phyloP scores from a whole-genome alignment of 2,329 filamentous ascomycete genomes.

The Fusarium ambrosium region DNA sequence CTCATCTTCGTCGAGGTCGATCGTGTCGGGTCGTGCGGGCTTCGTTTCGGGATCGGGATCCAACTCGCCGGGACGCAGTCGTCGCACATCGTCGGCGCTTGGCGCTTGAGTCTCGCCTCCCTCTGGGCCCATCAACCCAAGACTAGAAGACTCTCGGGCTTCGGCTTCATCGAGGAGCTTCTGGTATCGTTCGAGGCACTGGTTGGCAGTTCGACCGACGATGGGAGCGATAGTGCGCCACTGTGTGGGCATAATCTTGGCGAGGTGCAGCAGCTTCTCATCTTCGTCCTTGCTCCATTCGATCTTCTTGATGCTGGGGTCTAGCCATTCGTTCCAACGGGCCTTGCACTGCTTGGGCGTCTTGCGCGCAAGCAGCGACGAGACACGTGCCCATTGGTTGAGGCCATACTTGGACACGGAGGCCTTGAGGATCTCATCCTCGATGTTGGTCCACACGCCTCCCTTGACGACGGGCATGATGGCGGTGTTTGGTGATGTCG shows the following conservation, averaged over 20 bases:
- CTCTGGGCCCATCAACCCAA: constrained; percentile 87
- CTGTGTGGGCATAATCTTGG: constrained; percentile 98
- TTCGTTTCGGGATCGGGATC: constrained; percentile 98
- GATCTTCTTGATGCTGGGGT: constrained; percentile 97
- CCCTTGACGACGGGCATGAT: constrained; percentile 80
- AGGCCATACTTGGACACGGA: constrained; percentile 94
- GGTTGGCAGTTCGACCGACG: constrained; percentile 94
- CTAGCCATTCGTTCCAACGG: constrained; percentile 97
- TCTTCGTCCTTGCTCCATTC: constrained; percentile 99
- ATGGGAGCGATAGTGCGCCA: constrained; percentile 99
- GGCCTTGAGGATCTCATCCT: constrained; percentile 98
- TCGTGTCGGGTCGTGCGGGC: constrained; percentile 93
- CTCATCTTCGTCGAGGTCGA: constrained; percentile 98
- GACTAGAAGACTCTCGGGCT: constrained; percentile 84
- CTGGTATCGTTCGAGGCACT: constrained; percentile 97
- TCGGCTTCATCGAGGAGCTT: constrained; percentile 97
- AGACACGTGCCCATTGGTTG: constrained; percentile 98
- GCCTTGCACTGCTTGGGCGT: constrained; percentile 99
- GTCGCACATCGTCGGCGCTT: constrained; percentile 91
- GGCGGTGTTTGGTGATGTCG: constrained; percentile 40
- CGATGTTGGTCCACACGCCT: constrained; percentile 81
- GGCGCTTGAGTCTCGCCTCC: constrained; percentile 90
- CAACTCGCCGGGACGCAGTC: constrained; percentile 89
- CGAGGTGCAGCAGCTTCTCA: constrained; percentile 94
- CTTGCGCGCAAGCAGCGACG: constrained; percentile 95